A percentile compares a stretch with the other conserved stretches of the same genome.
Evolutionary conservation across 371 early-diverging fungal species (phyloP).

Genomic region (Mucor sp.): DNA sequence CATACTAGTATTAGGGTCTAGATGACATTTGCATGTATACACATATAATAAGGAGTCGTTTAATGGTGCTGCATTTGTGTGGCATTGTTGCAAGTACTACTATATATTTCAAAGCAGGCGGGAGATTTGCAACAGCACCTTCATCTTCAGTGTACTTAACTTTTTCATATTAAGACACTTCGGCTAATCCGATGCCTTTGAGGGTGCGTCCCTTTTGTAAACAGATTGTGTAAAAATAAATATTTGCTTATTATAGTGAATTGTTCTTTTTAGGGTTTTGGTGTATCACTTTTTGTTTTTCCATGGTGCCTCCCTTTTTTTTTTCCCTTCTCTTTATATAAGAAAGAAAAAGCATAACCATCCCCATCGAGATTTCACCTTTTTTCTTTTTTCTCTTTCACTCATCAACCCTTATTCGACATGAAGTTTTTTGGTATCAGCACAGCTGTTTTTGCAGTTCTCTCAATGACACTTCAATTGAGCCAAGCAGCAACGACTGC

Average conservation of each 20-base stretch:
- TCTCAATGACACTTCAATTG: slow-evolving; percentile 18
- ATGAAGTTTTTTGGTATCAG: slow-evolving; percentile 40
- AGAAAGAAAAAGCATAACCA: background rate
- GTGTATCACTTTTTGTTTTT: background rate
- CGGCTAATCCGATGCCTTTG: background rate
- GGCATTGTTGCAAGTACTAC: no score
- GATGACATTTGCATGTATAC: background rate
- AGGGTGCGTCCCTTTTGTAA: background rate
- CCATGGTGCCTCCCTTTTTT: background rate
- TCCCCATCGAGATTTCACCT: slow-evolving; percentile 6
- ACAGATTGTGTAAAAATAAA: background rate
- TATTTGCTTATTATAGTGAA: background rate
- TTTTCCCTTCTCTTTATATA: background rate
- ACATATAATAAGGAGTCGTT: background rate
- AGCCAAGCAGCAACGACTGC: slow-evolving; percentile 36
- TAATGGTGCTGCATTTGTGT: background rate
- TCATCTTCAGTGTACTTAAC: no score
- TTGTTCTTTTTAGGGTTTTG: background rate
- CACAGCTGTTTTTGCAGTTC: slow-evolving; percentile 29
- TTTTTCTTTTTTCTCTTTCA: slow-evolving; percentile 10
- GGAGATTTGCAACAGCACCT: background rate
- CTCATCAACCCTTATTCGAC: background rate
- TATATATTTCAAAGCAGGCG: background rate
- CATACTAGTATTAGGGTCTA: background rate
- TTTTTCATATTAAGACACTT: background rate